These are phyloP conservation scores for Celoporthe dispersa DNA, from an alignment of 2,329 filamentous ascomycete genomes.

Conservation along the genomic window DNA sequence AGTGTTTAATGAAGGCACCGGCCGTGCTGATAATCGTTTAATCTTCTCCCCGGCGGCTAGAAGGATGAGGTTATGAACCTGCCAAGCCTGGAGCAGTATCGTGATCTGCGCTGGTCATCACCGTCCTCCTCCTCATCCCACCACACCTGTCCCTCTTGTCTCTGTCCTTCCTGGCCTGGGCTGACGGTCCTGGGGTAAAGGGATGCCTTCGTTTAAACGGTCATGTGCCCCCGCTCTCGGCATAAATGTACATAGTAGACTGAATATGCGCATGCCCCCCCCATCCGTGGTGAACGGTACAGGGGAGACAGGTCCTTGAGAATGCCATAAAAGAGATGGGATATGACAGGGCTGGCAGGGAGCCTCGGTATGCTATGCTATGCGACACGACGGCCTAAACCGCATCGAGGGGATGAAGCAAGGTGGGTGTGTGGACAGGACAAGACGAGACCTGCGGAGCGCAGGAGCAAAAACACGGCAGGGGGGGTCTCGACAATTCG, in stretches of 20 bases:
- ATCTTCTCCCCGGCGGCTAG: background rate
- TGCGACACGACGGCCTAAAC: background rate
- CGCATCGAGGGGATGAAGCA: background rate
- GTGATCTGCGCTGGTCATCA: background rate
- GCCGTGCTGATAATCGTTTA: background rate
- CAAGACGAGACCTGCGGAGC: background rate
- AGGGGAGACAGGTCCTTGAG: background rate
- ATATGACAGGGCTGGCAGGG: conserved; percentile 1
- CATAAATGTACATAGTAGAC: background rate
- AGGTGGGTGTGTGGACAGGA: background rate
- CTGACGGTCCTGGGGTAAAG: background rate
- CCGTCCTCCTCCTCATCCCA: background rate
- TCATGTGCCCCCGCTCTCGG: background rate
- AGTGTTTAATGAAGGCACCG: too few species aligned
- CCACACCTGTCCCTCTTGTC: background rate
- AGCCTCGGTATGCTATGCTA: background rate
- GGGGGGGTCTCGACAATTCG: background rate
- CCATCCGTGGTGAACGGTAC: background rate
- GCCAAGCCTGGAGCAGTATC: background rate
- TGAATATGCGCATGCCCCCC: background rate
- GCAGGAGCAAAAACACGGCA: background rate
- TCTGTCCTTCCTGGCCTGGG: background rate
- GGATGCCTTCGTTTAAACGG: background rate
- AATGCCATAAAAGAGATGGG: background rate
- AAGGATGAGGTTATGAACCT: background rate